Evolutionary conservation across 2,329 filamentous ascomycete genomes (phyloP).

Genomic region (Sclerotiophoma versabilis): DNA sequence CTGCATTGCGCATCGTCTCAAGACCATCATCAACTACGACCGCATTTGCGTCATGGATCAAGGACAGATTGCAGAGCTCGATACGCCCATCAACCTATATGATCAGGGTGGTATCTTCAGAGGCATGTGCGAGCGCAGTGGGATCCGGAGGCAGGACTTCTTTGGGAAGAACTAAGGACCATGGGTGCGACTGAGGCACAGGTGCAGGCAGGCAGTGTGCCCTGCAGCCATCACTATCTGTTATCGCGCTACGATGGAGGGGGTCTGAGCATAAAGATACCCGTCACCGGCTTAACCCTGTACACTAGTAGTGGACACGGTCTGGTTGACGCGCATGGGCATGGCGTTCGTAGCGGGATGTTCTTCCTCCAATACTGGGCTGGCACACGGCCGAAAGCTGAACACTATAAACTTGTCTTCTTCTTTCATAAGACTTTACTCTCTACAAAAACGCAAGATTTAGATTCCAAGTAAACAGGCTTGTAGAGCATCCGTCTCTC

Average conservation of each 20-base stretch:
- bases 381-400: no score
- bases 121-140: constrained; percentile 87
- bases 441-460: no score
- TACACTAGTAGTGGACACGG: constrained; percentile 18
- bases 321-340: constrained; percentile 22
- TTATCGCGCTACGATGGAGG: constrained; percentile 13
- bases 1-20: constrained; percentile 90
- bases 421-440: no score
- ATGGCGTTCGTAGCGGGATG: constrained; percentile 28
- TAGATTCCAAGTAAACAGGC: no score
- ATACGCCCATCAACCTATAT: constrained; percentile 76
- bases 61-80: constrained; percentile 86
- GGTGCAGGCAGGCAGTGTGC: background rate
- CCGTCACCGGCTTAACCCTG: constrained; percentile 20
- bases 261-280: background rate
- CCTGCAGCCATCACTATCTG: background rate
- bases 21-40: constrained; percentile 93
- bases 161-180: constrained; percentile 24
- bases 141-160: constrained; percentile 68
- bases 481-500: no score
- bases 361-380: constrained; percentile 9
- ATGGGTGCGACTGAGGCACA: background rate
- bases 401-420: no score
- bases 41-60: constrained; percentile 96
- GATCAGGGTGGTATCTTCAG: constrained; percentile 79